Conservation (phyloP, 208 protist genomes). For the Leishmania amazonensis region DNA sequence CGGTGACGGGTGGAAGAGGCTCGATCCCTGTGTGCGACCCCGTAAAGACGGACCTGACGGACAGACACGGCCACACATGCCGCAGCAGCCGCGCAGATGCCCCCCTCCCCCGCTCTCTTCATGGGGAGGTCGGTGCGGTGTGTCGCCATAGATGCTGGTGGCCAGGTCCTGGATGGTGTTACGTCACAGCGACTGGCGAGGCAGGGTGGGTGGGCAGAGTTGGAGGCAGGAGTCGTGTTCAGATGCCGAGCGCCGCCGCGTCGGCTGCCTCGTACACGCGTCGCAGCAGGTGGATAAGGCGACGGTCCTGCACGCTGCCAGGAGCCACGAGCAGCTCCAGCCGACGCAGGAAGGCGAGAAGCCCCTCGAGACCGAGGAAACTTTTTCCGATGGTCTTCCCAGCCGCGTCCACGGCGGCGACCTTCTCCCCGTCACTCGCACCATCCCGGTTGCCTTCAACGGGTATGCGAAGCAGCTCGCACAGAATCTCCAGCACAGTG, state of each 20-base stretch:
- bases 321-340: constrained; percentile 58
- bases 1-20: not conserved
- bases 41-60: not conserved
- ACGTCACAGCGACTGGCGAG: not conserved
- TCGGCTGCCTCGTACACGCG: constrained; percentile 60
- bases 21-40: not conserved
- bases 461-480: constrained; percentile 46
- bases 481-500: constrained; percentile 60
- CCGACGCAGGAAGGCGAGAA: constrained; percentile 62
- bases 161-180: not conserved
- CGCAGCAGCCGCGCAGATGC: not conserved
- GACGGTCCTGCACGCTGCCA: constrained; percentile 42
- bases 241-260: constrained; percentile 30
- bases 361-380: constrained; percentile 70
- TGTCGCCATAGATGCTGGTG: not conserved
- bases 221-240: not conserved
- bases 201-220: not conserved
- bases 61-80: not conserved
- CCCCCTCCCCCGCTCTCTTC: not conserved
- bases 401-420: constrained; percentile 1
- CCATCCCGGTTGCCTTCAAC: not conserved
- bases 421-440: not conserved
- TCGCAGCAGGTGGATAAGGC: constrained; percentile 41
- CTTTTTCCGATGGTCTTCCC: constrained; percentile 28
- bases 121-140: not conserved